These are phyloP conservation scores for Arabis hirsuta DNA, from an alignment of 345 rosid species.

Conservation along the genomic window DNA sequence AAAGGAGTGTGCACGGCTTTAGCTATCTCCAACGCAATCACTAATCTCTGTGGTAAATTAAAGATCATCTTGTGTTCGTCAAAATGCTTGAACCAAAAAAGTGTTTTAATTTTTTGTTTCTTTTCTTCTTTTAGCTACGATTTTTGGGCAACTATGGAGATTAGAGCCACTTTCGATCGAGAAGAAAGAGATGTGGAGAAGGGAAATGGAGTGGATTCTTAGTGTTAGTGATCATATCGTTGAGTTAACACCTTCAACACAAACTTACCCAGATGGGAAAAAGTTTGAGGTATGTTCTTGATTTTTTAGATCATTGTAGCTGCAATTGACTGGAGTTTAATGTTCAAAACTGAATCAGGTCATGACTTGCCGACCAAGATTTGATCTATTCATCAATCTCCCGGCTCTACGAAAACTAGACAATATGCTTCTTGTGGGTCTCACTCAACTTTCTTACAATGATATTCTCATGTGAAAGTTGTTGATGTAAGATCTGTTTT, in stretches of 20 bases:
- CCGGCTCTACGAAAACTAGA: constrained; percentile 90
- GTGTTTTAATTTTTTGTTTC: constrained; percentile 8
- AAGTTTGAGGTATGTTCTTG: constrained; percentile 73
- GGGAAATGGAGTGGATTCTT: constrained; percentile 92
- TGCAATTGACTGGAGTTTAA: background rate
- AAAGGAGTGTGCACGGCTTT: constrained; percentile 89
- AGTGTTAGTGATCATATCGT: constrained; percentile 89
- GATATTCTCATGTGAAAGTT: constrained; percentile 11
- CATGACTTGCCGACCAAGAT: constrained; percentile 92
- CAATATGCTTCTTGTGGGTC: constrained; percentile 91
- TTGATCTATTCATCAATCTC: constrained; percentile 84
- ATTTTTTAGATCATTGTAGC: background rate
- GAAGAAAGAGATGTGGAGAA: constrained; percentile 89
- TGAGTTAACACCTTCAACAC: constrained; percentile 88
- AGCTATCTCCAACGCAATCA: constrained; percentile 92
- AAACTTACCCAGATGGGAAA: constrained; percentile 84
- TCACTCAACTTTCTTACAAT: background rate
- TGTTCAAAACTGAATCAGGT: constrained; percentile 49
- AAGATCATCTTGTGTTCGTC: background rate
- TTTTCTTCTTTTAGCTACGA: constrained; percentile 57
- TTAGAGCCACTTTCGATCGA: constrained; percentile 73
- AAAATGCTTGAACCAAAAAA: background rate
- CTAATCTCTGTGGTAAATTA: constrained; percentile 84
- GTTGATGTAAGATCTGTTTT: background rate
- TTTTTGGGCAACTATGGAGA: constrained; percentile 97